These are phyloP conservation scores for Debaryomyces udenii DNA, from an alignment of 1,139 yeast genomes.

Conservation along the genomic window DNA sequence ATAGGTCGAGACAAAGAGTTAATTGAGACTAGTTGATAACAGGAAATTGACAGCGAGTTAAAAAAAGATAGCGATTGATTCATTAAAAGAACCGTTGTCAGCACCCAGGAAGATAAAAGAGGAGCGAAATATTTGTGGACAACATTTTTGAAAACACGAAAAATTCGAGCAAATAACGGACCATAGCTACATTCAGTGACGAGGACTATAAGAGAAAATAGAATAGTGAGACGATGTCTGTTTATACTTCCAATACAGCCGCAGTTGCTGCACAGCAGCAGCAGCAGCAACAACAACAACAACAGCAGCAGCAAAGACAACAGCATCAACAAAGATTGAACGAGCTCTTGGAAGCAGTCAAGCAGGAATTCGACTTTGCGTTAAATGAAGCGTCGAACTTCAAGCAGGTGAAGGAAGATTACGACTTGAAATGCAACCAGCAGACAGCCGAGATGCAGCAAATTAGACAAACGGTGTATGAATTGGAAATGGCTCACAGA, in stretches of 20 bases:
- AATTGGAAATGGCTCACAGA: conserved; percentile 90
- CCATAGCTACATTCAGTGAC: too few species aligned
- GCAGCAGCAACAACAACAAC: conserved; percentile 32
- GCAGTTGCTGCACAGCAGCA: conserved; percentile 29
- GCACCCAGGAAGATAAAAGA: too few species aligned
- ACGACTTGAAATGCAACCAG: conserved; percentile 85
- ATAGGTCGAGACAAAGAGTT: neutral
- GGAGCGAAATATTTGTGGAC: too few species aligned
- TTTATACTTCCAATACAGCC: conserved; percentile 38
- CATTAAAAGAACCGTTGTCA: too few species aligned
- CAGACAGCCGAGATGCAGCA: conserved; percentile 95
- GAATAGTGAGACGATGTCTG: conserved; percentile 31
- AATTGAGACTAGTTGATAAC: conserved; percentile 1
- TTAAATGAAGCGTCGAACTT: conserved; percentile 84
- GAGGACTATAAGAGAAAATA: neutral
- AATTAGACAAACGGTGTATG: conserved; percentile 91
- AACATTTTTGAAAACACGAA: too few species aligned
- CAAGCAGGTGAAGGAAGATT: conserved; percentile 91
- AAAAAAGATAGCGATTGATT: too few species aligned
- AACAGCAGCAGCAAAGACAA: conserved; percentile 40
- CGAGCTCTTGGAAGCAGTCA: conserved; percentile 89
- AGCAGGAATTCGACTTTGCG: conserved; percentile 87
- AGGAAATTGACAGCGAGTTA: neutral
- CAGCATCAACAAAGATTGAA: conserved; percentile 58
- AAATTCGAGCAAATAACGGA: too few species aligned